phyloP scores from a whole-genome alignment of 2,329 filamentous ascomycete species.

The Fusarium sp. region DNA sequence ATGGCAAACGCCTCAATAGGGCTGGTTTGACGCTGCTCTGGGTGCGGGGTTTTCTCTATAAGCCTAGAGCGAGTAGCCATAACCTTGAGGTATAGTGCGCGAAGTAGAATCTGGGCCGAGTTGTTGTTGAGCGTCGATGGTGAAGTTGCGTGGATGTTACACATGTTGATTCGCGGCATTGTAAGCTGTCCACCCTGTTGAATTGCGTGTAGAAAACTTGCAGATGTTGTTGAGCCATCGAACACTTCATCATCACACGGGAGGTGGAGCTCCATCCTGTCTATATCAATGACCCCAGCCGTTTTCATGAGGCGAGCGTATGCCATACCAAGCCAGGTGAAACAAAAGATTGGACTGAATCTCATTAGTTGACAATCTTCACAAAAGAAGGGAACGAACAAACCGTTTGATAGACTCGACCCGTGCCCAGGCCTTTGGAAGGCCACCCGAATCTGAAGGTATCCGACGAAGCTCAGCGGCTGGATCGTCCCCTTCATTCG shows the following conservation, averaged over 20 bases:
- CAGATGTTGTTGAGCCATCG: slow-evolving; percentile 3
- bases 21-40: not conserved
- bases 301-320: slow-evolving; percentile 15
- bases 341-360: slow-evolving; percentile 7
- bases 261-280: slow-evolving; percentile 15
- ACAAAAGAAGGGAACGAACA: not conserved
- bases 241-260: slow-evolving; percentile 23
- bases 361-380: not conserved
- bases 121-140: slow-evolving; percentile 4
- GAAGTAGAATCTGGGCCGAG: slow-evolving; percentile 17
- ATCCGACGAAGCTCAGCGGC: not conserved
- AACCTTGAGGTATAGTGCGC: slow-evolving; percentile 13
- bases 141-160: not conserved
- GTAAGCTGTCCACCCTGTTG: not conserved
- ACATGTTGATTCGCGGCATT: slow-evolving; percentile 11
- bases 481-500: not conserved
- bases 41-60: not conserved
- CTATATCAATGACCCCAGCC: slow-evolving; percentile 14
- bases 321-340: slow-evolving; percentile 19
- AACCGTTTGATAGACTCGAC: slow-evolving; percentile 21
- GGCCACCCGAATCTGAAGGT: not conserved
- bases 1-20: not conserved
- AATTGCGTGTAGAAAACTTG: not conserved
- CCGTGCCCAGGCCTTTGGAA: slow-evolving; percentile 22
- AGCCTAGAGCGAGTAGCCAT: slow-evolving; percentile 6